Base-by-base conservation (phyloP, 306 rosid species). In the Lotus japonicus region DNA sequence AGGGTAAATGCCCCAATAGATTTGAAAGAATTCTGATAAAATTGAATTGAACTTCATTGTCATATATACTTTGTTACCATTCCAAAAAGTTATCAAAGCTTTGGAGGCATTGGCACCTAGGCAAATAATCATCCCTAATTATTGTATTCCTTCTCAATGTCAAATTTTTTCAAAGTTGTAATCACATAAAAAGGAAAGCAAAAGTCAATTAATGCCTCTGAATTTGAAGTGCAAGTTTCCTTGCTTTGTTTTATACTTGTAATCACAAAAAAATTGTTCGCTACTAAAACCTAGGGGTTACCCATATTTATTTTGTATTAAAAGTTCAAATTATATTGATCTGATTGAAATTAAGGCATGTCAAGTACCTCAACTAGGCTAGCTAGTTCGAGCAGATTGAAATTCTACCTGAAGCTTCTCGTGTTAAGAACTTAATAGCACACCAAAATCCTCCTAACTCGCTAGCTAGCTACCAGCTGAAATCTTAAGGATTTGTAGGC, bases 91-190 rank as follows among this genome's bases (percentile, higher is more conserved):
- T 38, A 51, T 51, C 15, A 17, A 59, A 63, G 19, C 19, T 62
- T 18, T 36, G 60, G 48, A 23, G 43, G 21, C 10, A 72, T 9
- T 49, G 17, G 45, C 70, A 72, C 46, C 77, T 42, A 63, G 45
- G 46, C 61, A 57, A 46, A 44, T 16, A 33, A 65, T 74, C 19
- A 46, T 33, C 63, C 16, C 8, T 45, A 39, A 42, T 46, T 4
- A 13, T 9, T 60, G 4, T 33, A 19, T 12, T 19, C 39, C 42
- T 60, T 70, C 35, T 28, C 58, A 59, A 19, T 72, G 77, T 11
- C 55, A 61, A 72, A 57, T 10, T 35, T 72, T 72, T 72, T 64
- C 64, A 73, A 71, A 70, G 75, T 45, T n/a, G 69, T 64, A 75
- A 59, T 67, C 43, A 68, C 58, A n/a, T n/a, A 67, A 58, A 53